Base-by-base conservation (phyloP, 2,329 filamentous ascomycete genomes). In the Hymenoscyphus scutula region DNA sequence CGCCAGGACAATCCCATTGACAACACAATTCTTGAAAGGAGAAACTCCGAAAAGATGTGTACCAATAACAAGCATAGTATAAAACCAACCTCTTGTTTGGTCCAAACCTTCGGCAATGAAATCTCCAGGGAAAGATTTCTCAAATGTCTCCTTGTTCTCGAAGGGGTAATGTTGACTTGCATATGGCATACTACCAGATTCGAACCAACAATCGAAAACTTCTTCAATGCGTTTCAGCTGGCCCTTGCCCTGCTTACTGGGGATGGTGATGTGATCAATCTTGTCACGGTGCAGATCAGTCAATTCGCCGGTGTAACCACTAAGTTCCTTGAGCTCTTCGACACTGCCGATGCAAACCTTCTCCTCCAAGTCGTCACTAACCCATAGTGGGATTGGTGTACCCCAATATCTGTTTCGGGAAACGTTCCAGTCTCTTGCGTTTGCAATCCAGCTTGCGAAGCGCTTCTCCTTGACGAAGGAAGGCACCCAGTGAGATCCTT, bases 131-230 rank as follows among this genome's bases (percentile, higher is more conserved):
- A 96, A 97, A 2, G 85, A 87, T 67, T 87, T 84, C 69, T 92
- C 83, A 67, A 97, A 94, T 64, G 88, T 84, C 10, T 93, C 90
- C 69, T 88, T 85, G 72, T 95, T 95, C 77, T 94, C 90, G 73
- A 97, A 97, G 6, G 93, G 93, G 74, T 96, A 97, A 75, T 97
- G 93, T 66, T 90, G 86, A 68, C 89, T 92, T 51, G 91, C 90
- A 74, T 96, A 97, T 2, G 93, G 93, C 93, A 97, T 97, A 74
- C 90, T 93, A 64, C 93, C 93, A 53, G 92, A 97, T 77, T 97
- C 93, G 67, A 97, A 96, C 92, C 93, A 97, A 74, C 93, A 97
- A 77, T 97, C 93, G 70, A 97, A 97, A 4, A 97, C 91, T 74
- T 97, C 92, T 58, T 92, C 88, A 10, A 95, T 84, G 69, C 93